Evolutionary conservation across 1,284 basidiomycete genomes (phyloP).

Genomic region (Cystobasidiaceae sp.): DNA sequence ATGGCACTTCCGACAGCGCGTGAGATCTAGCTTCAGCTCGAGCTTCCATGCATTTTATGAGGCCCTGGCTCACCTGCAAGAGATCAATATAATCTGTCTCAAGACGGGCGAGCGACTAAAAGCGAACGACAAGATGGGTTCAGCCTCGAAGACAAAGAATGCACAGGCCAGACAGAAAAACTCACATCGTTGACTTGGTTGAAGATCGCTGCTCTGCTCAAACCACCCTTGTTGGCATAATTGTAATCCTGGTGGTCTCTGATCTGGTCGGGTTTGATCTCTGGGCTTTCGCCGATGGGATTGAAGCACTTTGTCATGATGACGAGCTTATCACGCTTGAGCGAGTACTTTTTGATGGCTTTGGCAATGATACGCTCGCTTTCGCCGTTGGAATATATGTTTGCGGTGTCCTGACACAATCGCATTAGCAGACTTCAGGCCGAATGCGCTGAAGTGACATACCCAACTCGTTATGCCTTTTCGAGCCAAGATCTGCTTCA

Average conservation of each 20-base stretch:
- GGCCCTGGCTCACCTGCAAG: constrained; percentile 51
- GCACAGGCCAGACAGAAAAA: too few relatives aligned
- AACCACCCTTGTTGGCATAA: constrained; percentile 10
- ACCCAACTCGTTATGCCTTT: constrained; percentile 11
- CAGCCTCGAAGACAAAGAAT: too few relatives aligned
- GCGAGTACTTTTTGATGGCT: constrained; percentile 64
- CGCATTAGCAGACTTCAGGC: background rate
- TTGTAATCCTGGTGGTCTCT: constrained; percentile 8
- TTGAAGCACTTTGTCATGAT: constrained; percentile 61
- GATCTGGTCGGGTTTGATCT: background rate
- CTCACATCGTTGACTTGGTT: constrained; percentile 61
- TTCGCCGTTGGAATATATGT: constrained; percentile 60
- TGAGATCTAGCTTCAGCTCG: constrained; percentile 44
- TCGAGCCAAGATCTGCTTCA: background rate
- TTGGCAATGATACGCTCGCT: constrained; percentile 70
- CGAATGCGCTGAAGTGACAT: background rate
- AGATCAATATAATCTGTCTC: constrained; percentile 67
- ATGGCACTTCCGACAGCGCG: constrained; percentile 60
- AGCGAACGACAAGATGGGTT: background rate
- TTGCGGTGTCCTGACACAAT: background rate
- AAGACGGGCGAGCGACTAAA: constrained; percentile 53
- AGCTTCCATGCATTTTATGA: background rate
- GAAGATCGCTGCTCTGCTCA: constrained; percentile 53
- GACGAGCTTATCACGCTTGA: constrained; percentile 69
- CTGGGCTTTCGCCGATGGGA: background rate